These are phyloP conservation scores for Crithidia fasciculata DNA, from an alignment of 208 protist species.

Conservation along the genomic window DNA sequence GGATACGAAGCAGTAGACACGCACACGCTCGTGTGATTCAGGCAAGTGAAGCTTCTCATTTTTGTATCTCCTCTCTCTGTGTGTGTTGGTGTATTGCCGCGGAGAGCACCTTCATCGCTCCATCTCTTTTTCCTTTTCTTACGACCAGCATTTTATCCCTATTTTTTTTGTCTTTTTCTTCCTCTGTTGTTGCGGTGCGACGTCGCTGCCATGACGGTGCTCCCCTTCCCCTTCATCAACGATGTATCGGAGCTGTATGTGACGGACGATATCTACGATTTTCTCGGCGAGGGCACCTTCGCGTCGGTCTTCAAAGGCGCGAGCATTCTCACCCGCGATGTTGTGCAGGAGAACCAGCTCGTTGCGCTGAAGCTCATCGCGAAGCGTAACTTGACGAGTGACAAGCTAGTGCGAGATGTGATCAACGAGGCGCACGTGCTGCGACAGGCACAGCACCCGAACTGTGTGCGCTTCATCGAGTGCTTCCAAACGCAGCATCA, in stretches of 20 bases:
- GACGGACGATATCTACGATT: constrained; percentile 85
- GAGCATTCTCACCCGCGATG: constrained; percentile 42
- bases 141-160: not conserved
- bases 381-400: constrained; percentile 69
- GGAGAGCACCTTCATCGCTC: not conserved
- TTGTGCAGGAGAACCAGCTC: constrained; percentile 39
- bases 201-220: constrained; percentile 4
- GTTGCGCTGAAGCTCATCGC: constrained; percentile 88
- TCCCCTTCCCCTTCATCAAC: constrained; percentile 68
- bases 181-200: not conserved
- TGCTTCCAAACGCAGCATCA: constrained; percentile 76
- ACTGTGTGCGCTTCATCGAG: constrained; percentile 77
- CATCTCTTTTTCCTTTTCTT: constrained; percentile 4
- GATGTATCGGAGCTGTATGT: constrained; percentile 69
- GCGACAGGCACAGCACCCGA: constrained; percentile 58
- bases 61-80: not conserved
- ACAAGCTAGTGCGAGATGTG: constrained; percentile 71
- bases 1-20: too few relatives aligned
- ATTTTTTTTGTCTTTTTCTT: constrained; percentile 1
- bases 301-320: constrained; percentile 82
- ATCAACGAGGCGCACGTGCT: constrained; percentile 87
- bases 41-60: not conserved
- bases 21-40: too few relatives aligned
- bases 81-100: too few relatives aligned
- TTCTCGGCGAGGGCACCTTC: constrained; percentile 82